Base-by-base conservation (phyloP, 2,329 filamentous ascomycete genomes). In the Trichophyton rubrum region DNA sequence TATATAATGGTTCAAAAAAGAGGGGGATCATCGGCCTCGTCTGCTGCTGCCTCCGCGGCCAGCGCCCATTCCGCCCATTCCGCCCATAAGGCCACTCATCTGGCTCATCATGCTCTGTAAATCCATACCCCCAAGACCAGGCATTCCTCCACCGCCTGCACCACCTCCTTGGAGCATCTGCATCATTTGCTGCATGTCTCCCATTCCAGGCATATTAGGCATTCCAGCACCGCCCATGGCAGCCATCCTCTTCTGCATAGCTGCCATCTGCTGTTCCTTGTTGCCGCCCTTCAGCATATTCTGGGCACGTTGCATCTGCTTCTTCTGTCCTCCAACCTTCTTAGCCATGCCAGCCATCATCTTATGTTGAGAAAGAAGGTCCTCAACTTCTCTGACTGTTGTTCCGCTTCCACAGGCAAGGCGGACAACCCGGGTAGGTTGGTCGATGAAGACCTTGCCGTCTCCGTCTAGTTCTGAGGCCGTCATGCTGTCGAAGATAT, bases 271-370 rank as follows among this genome's bases (percentile, higher is more conserved):
- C 72, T 96, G 90, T 35, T 89, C 84, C 74, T 93, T 92, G 76
- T 96, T 96, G 33, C 86, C 88, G 51, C 91, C 90, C 30, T 87
- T 89, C 85, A 96, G 90, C 64, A 89, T 89, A 60, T 88, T 87
- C 74, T 97, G 91, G 0, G 91, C 91, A 58, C 87, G 85, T 73
- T 96, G 90, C 87, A 97, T 95, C 72, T 96, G 95, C 78, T 93
- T 93, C 87, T 96, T 95, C 72, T 89, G 91, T 43, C 91, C 91
- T 61, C 93, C 92, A 85, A 99, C 95, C 78, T 95, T 95, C 85
- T 97, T 99, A 56, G 93, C 93, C 90, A 99, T 96, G 62, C 89
- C 89, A 0, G 90, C 89, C 93, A 99, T 99, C 88, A 97, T 96
- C 67, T 89, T 86, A 73, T 97, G 92, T 75, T 99, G 93, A 0